phyloP scores from a whole-genome alignment of 2,329 filamentous ascomycete genomes.

The Stemphylium vesicarium region DNA sequence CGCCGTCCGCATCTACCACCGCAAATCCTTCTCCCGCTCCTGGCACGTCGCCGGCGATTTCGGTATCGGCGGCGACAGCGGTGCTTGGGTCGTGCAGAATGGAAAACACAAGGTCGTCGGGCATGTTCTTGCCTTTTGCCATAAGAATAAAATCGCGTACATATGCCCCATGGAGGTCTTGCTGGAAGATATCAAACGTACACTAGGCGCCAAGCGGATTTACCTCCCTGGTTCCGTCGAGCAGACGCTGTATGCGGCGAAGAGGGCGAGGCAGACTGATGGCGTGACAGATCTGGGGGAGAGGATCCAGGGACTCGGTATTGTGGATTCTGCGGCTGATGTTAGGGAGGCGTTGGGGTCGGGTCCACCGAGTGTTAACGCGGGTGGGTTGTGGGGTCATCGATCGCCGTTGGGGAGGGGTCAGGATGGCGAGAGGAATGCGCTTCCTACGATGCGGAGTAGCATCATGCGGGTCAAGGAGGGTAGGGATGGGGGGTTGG shows the following conservation, averaged over 20 bases:
- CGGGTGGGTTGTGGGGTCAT: not conserved
- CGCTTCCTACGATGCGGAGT: not conserved
- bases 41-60: constrained; percentile 68
- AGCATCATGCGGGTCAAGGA: not conserved
- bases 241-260: constrained; percentile 24
- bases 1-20: constrained; percentile 86
- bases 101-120: constrained; percentile 81
- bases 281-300: constrained; percentile 31
- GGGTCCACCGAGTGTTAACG: not conserved
- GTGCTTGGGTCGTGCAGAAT: constrained; percentile 89
- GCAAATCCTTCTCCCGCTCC: constrained; percentile 77
- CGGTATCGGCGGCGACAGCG: constrained; percentile 84
- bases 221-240: constrained; percentile 67
- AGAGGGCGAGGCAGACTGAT: constrained; percentile 13
- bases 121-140: constrained; percentile 88
- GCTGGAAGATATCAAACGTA: constrained; percentile 82
- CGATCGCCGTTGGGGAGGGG: not conserved
- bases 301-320: constrained; percentile 39
- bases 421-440: not conserved
- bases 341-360: constrained; percentile 11
- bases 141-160: constrained; percentile 80
- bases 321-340: constrained; percentile 37
- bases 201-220: constrained; percentile 73
- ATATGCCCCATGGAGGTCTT: constrained; percentile 95
- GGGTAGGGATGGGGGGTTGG: constrained; percentile 19